Percentiles rank a stretch among this genome's conserved stretches.
Conservation (phyloP, 257 asterid species). For the Catharanthus roseus region DNA sequence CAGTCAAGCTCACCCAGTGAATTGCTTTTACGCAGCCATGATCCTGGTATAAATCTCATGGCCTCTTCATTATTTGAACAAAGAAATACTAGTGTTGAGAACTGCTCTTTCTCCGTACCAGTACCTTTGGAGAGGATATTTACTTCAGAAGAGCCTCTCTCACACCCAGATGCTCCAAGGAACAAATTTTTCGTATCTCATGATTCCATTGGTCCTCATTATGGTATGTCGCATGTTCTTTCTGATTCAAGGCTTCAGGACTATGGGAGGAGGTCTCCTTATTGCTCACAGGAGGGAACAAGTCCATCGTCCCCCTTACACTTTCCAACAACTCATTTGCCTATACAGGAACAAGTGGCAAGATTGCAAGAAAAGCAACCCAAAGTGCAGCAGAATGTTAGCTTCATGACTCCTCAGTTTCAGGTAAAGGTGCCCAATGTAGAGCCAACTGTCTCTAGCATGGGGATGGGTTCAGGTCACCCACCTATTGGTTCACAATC, state of each 20-base stretch:
- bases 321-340: conserved; percentile 41
- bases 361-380: conserved; percentile 40
- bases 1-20: conserved; percentile 31
- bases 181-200: conserved; percentile 27
- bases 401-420: conserved; percentile 29
- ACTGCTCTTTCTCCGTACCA: conserved; percentile 27
- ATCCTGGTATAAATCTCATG: conserved; percentile 20
- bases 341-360: conserved; percentile 26
- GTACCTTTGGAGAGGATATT: conserved; percentile 23
- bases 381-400: conserved; percentile 33
- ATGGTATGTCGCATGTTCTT: conserved; percentile 55
- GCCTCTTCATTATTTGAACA: conserved; percentile 30
- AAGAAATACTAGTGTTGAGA: conserved; percentile 21
- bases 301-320: conserved; percentile 43
- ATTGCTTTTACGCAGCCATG: conserved; percentile 20
- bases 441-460: conserved; percentile 30
- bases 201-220: conserved; percentile 28
- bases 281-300: conserved; percentile 43
- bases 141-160: conserved; percentile 26
- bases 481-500: conserved; percentile 28
- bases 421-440: conserved; percentile 27
- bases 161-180: conserved; percentile 27
- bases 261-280: conserved; percentile 43
- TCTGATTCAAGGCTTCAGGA: conserved; percentile 71
- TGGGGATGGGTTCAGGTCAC: conserved; percentile 24